Conservation (phyloP, 345 rosid genomes). For the Eucalyptus sideroxylon region DNA sequence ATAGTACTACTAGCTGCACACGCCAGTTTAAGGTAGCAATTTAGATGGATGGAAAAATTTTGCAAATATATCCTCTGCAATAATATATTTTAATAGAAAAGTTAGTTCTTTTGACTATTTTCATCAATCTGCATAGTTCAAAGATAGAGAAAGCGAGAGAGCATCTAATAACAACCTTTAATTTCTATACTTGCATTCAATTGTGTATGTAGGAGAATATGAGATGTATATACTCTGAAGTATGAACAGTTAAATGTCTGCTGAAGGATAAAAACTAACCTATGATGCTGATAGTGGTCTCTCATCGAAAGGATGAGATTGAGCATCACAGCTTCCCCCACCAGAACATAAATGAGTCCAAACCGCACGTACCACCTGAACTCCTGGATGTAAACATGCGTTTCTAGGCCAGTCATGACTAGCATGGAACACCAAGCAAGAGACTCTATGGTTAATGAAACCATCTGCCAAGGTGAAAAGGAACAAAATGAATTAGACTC, state of each 20-base stretch:
- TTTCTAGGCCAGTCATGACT: slow-evolving; percentile 58
- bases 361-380: slow-evolving; percentile 83
- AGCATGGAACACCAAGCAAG: slow-evolving; percentile 79
- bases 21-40: not conserved
- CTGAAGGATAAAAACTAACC: slow-evolving; percentile 8
- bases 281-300: slow-evolving; percentile 17
- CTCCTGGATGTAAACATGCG: slow-evolving; percentile 46
- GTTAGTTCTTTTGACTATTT: not conserved
- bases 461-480: slow-evolving; percentile 16
- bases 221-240: not conserved
- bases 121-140: not conserved
- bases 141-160: not conserved
- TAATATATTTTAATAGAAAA: not conserved
- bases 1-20: not conserved
- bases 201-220: not conserved
- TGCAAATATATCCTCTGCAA: not conserved
- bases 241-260: not conserved
- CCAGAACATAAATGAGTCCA: slow-evolving; percentile 69
- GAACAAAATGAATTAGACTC: not conserved
- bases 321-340: slow-evolving; percentile 72
- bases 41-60: not conserved
- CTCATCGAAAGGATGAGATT: slow-evolving; percentile 48
- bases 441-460: slow-evolving; percentile 55
- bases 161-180: not conserved
- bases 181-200: not conserved